Evolutionary conservation across 129 eudicot genomes (phyloP).

Genomic region (Chrysanthemum makinoi): DNA sequence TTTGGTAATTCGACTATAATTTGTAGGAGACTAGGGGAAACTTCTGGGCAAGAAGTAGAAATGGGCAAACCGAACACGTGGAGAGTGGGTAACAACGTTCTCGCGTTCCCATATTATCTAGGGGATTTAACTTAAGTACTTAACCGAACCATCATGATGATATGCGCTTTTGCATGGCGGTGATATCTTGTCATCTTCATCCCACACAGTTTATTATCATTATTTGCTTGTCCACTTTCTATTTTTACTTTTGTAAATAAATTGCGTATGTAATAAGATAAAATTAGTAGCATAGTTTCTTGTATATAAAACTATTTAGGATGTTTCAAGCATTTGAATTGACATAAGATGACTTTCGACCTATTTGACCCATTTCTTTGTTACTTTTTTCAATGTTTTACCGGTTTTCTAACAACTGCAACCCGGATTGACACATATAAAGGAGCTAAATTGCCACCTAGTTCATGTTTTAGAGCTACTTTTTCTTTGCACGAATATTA

Average conservation of each 20-base stretch:
- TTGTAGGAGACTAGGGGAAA: too few species aligned
- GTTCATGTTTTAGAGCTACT: too few species aligned
- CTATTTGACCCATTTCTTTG: neutral
- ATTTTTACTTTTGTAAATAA: neutral
- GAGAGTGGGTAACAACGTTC: too few species aligned
- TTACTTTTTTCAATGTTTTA: neutral
- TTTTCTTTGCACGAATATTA: neutral
- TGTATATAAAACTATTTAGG: neutral
- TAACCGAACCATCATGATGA: too few species aligned
- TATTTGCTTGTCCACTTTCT: neutral
- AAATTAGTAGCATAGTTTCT: neutral
- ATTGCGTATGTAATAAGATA: neutral
- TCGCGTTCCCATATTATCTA: too few species aligned
- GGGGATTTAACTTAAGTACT: too few species aligned
- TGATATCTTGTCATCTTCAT: conserved; percentile 55
- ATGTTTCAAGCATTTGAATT: neutral
- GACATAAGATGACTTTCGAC: neutral
- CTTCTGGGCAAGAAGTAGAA: too few species aligned
- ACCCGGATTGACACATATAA: neutral
- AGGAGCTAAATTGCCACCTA: neutral
- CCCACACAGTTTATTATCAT: conserved; percentile 60
- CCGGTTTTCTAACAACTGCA: neutral
- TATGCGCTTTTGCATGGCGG: too few species aligned
- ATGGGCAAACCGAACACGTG: too few species aligned
- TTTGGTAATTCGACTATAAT: too few species aligned